Conservation (phyloP, 2,329 filamentous ascomycete genomes). For the Pseudophaeomoniella oleicola region DNA sequence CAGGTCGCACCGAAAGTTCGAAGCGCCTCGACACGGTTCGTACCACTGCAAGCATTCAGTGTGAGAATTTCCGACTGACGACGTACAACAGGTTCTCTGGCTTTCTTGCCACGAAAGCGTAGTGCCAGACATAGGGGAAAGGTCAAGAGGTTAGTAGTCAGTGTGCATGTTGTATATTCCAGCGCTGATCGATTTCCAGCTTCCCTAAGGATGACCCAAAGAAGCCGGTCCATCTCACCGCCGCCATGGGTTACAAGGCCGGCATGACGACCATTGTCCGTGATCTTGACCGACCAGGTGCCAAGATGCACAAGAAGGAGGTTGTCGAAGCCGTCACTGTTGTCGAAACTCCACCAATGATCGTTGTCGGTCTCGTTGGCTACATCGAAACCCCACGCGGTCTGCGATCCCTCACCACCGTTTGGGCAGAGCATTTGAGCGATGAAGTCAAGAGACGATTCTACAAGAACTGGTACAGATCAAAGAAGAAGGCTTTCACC, state of each 20-base stretch:
- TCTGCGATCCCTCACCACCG: slow-evolving; percentile 96
- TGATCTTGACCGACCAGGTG: slow-evolving; percentile 96
- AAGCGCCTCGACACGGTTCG: slow-evolving; percentile 92
- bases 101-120: slow-evolving; percentile 80
- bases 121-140: slow-evolving; percentile 88
- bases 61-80: slow-evolving; percentile 2
- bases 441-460: slow-evolving; percentile 99
- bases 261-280: slow-evolving; percentile 99
- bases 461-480: slow-evolving; percentile 99
- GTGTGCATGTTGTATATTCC: slow-evolving; percentile 9
- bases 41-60: slow-evolving; percentile 41
- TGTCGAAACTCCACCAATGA: slow-evolving; percentile 92
- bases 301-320: slow-evolving; percentile 99
- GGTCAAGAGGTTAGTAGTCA: slow-evolving; percentile 77
- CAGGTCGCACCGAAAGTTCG: slow-evolving; percentile 51
- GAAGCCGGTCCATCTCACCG: slow-evolving; percentile 98
- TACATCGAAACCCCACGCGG: slow-evolving; percentile 99
- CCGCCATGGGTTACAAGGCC: slow-evolving; percentile 98
- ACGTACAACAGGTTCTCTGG: slow-evolving; percentile 47
- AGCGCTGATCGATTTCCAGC: slow-evolving; percentile 33
- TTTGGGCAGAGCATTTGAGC: slow-evolving; percentile 98
- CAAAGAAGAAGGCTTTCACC: slow-evolving; percentile 99
- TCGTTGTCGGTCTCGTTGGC: slow-evolving; percentile 98
- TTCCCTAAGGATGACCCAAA: slow-evolving; percentile 99
- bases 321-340: slow-evolving; percentile 77